Base-by-base conservation (phyloP, 2,329 filamentous ascomycete species). In the Apiospora aurea region DNA sequence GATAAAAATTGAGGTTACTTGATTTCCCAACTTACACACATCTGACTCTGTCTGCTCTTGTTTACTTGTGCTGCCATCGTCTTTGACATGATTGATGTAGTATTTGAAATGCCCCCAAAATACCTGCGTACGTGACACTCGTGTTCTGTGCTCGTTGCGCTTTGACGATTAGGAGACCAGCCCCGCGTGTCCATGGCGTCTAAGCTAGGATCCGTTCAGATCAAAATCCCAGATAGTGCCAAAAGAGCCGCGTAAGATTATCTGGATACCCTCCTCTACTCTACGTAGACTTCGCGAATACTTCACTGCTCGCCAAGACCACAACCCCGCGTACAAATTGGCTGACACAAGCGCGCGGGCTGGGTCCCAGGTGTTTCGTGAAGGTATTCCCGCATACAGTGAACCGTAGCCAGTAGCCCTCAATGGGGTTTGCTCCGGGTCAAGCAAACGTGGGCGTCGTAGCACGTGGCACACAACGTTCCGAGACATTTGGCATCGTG, bases 1-100 rank as follows among this genome's bases (percentile, higher is more conserved):
- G 29, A 51, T 47, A 53, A 51, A 68, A 68, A 68, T 68, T 57
- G 43, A 69, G 68, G 68, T 24, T 57, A 46, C 57, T 64, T 38
- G 34, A 64, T 64, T 64, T 41, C 34, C 57, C 21, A 41, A 11
- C 34, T 64, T 34, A 64, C 29, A 7, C 29, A 4, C 29, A 16
- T 29, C 21, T 41, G 57, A 41, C 18, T 34, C 16, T n/a, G 34
- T n/a, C 8, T 57, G 26, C 29, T 4, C 29, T 64, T 51, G n/a
- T 14, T n/a, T n/a, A 6, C 21, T 61, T 11, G 57, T 64, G 26
- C 8, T 34, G 6, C 26, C 4, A 34, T 26, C 14, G 34, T 61
- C 0, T 34, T 29, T 18, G 53, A 29, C 26, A 18, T 6, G 1
- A 29, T 16, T 4, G 24, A 53, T 14, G 49, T 53, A 29, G 51